Percentiles rank a stretch among this genome's conserved stretches.
Conservation (phyloP, 148 eudicot genomes). For the Hydrangea macrophylla region DNA sequence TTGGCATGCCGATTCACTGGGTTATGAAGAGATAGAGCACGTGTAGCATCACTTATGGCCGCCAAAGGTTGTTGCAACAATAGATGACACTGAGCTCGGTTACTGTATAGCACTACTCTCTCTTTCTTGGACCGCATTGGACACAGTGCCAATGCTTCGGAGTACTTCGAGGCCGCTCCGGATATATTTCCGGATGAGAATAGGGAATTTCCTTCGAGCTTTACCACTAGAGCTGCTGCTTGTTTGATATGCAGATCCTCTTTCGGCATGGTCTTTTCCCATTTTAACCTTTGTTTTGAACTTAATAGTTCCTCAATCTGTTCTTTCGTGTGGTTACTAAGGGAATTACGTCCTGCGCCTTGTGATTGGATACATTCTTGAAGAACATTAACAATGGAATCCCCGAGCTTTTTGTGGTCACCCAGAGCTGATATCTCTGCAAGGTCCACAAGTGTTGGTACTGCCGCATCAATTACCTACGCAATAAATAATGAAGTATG, state of each 20-base stretch:
- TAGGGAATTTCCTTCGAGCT: conserved; percentile 91
- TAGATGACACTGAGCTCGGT: conserved; percentile 93
- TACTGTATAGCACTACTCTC: conserved; percentile 82
- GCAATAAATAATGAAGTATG: conserved; percentile 4
- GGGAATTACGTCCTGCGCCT: conserved; percentile 52
- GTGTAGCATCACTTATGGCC: conserved; percentile 93
- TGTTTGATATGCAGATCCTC: conserved; percentile 97
- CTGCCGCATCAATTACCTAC: conserved; percentile 84
- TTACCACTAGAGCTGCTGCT: conserved; percentile 90
- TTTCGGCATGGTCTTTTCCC: conserved; percentile 87
- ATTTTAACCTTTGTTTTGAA: conserved; percentile 64
- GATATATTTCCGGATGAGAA: conserved; percentile 92
- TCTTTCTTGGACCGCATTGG: conserved; percentile 92
- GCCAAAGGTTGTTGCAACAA: conserved; percentile 80
- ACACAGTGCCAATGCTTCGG: conserved; percentile 86
- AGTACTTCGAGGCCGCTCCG: conserved; percentile 84
- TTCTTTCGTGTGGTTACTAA: conserved; percentile 49
- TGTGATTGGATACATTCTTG: conserved; percentile 77
- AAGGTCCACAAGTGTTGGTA: conserved; percentile 78
- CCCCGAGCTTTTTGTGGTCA: conserved; percentile 91
- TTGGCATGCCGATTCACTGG: conserved; percentile 92
- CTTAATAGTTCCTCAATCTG: conserved; percentile 69
- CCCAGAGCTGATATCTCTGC: conserved; percentile 82
- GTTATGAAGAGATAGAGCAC: conserved; percentile 84
- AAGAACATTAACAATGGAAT: conserved; percentile 72